A percentile compares a stretch with the other conserved stretches of the same genome.
These are phyloP conservation scores for Tetraselmis chui DNA, from an alignment of 139 green algal species.

Conservation along the genomic window DNA sequence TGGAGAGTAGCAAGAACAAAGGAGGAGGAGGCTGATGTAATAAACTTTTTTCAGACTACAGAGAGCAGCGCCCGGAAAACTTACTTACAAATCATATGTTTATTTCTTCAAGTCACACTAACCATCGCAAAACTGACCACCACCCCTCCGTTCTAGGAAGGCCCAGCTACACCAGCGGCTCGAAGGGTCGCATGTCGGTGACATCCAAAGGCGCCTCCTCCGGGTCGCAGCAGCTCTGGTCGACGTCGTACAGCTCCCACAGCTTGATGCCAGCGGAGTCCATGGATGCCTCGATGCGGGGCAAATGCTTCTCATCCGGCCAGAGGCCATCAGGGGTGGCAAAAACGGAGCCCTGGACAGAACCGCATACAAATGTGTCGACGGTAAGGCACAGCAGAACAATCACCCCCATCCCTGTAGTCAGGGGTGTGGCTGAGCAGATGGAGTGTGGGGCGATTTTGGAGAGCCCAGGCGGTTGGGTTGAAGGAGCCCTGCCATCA, in stretches of 20 bases:
- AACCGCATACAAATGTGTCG: conserved; percentile 13
- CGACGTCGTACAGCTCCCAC: conserved; percentile 79
- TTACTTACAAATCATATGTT: not conserved
- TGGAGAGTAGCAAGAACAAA: too few species aligned
- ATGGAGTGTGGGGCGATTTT: conserved; percentile 23
- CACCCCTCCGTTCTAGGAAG: too few species aligned
- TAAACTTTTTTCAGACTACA: too few species aligned
- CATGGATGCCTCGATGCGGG: conserved; percentile 14
- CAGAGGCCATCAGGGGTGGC: conserved; percentile 23
- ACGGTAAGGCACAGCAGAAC: conserved; percentile 16
- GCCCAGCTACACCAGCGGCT: not conserved
- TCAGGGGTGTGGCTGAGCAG: conserved; percentile 15
- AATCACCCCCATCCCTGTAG: not conserved
- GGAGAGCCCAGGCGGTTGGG: not conserved
- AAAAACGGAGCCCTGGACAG: conserved; percentile 37
- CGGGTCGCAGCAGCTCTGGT: conserved; percentile 50
- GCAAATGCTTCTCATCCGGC: conserved; percentile 16
- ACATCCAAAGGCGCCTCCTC: conserved; percentile 19
- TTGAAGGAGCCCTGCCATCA: conserved; percentile 33
- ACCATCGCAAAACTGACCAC: too few species aligned
- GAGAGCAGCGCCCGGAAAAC: not conserved
- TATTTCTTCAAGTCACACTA: not conserved
- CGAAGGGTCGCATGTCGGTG: not conserved
- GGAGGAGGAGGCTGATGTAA: too few species aligned
- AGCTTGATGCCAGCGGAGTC: conserved; percentile 58